Conservation (phyloP, 208 protist genomes). For the Phytomonas francai region DNA sequence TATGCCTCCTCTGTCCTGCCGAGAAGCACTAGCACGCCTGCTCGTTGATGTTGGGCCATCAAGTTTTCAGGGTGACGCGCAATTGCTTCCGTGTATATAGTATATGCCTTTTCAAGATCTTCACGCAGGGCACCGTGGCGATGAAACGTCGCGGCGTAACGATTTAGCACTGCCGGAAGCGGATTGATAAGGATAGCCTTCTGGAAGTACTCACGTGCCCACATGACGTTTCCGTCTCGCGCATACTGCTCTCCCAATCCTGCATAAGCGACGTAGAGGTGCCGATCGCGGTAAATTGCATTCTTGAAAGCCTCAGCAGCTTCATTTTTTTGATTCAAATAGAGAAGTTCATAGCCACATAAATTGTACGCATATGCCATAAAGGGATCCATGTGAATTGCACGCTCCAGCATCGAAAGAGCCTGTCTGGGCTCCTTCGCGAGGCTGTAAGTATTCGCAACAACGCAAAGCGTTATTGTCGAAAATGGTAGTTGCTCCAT, state of each 20-base stretch:
- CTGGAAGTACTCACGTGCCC: slow-evolving; percentile 87
- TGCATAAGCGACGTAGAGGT: slow-evolving; percentile 96
- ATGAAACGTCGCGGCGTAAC: slow-evolving; percentile 65
- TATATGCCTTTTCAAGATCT: slow-evolving; percentile 58
- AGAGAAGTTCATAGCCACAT: slow-evolving; percentile 92
- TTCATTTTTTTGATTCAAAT: slow-evolving; percentile 90
- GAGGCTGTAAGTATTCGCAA: slow-evolving; percentile 93
- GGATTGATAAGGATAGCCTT: slow-evolving; percentile 85
- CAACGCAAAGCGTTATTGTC: slow-evolving; percentile 85
- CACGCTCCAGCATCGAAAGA: slow-evolving; percentile 91
- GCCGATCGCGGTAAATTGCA: slow-evolving; percentile 84
- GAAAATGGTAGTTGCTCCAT: slow-evolving; percentile 79
- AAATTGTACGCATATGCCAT: slow-evolving; percentile 93
- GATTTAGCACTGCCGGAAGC: slow-evolving; percentile 64
- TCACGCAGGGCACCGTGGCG: slow-evolving; percentile 28
- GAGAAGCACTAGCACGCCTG: slow-evolving; percentile 78
- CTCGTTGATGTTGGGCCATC: slow-evolving; percentile 85
- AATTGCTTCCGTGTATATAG: slow-evolving; percentile 65
- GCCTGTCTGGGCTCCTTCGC: slow-evolving; percentile 92
- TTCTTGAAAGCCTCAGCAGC: slow-evolving; percentile 81
- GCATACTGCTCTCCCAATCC: slow-evolving; percentile 92
- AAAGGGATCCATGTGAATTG: slow-evolving; percentile 75
- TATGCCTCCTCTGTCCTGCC: slow-evolving; percentile 58
- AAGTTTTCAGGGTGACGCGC: slow-evolving; percentile 73
- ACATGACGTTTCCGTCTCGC: slow-evolving; percentile 84